phyloP scores from a whole-genome alignment of 345 rosid genomes.

The Angophora floribunda region DNA sequence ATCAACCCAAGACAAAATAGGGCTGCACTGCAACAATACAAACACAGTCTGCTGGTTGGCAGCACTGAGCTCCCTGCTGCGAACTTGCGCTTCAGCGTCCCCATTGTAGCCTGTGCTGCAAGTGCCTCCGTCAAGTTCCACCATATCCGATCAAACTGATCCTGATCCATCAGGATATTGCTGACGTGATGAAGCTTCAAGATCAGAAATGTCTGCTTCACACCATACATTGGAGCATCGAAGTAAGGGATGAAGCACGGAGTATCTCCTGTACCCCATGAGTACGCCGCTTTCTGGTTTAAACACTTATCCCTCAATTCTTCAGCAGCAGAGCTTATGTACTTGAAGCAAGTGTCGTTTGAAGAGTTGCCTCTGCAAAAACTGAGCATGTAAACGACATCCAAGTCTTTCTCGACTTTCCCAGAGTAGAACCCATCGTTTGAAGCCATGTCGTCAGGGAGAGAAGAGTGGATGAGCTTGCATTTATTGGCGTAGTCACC shows the following conservation, averaged over 20 bases:
- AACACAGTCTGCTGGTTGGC: neutral
- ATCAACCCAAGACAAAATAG: neutral
- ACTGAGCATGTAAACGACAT: neutral
- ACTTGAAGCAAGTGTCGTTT: neutral
- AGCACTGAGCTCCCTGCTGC: neutral
- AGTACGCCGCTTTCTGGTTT: neutral
- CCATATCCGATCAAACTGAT: neutral
- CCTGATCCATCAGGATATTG: neutral
- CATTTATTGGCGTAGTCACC: neutral
- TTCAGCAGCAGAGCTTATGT: neutral
- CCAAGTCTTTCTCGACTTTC: neutral
- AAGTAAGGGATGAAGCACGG: neutral
- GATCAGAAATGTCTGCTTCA: neutral
- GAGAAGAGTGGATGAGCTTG: rapidly evolving
- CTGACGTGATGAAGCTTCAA: rapidly evolving
- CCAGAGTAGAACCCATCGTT: neutral
- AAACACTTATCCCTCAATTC: neutral
- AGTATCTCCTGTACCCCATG: neutral
- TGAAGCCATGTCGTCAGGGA: rapidly evolving
- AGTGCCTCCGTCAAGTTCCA: neutral
- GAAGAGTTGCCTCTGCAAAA: neutral
- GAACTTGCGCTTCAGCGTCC: neutral
- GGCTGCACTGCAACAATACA: neutral
- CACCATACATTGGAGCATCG: neutral
- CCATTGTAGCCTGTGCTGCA: neutral